Conservation (phyloP, 2,329 filamentous ascomycete genomes). For the Xylaria sp. region DNA sequence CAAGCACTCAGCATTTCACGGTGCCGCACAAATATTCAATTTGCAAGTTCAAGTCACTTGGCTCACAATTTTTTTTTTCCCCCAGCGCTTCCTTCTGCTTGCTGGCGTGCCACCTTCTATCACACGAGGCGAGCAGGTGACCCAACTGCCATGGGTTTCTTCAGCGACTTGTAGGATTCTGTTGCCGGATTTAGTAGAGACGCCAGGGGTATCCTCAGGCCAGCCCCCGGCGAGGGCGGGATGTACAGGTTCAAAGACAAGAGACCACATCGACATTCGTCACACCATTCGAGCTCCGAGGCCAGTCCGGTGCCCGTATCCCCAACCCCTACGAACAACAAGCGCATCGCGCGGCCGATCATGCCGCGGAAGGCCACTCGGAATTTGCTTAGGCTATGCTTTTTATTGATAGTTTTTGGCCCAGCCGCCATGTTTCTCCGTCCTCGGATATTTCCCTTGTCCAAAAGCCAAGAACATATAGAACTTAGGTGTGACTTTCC, state of each 20-base stretch:
- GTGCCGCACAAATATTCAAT: neutral
- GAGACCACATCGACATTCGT: neutral
- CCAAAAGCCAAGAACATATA: neutral
- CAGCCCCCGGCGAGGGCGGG: slow-evolving; percentile 9
- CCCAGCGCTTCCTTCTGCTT: neutral
- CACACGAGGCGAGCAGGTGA: neutral
- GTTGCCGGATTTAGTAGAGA: slow-evolving; percentile 21
- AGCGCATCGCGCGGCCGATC: neutral
- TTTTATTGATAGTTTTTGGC: neutral
- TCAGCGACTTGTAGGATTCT: slow-evolving; percentile 24
- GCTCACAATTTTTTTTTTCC: neutral
- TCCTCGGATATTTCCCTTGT: neutral
- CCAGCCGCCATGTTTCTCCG: neutral
- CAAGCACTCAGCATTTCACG: neutral
- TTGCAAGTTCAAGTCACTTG: neutral
- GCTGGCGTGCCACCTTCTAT: neutral
- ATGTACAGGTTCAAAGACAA: slow-evolving; percentile 23
- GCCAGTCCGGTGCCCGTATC: neutral
- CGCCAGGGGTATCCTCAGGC: slow-evolving; percentile 13
- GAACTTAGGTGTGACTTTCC: neutral
- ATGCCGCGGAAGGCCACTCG: slow-evolving; percentile 6
- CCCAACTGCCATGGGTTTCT: slow-evolving; percentile 15
- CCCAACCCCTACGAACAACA: neutral
- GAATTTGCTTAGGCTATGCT: neutral
- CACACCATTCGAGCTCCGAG: slow-evolving; percentile 9